Evolutionary conservation across 2,329 filamentous ascomycete species (phyloP), one percentile per base, ranked within the genome.

Genomic region (Nemania abortiva): DNA sequence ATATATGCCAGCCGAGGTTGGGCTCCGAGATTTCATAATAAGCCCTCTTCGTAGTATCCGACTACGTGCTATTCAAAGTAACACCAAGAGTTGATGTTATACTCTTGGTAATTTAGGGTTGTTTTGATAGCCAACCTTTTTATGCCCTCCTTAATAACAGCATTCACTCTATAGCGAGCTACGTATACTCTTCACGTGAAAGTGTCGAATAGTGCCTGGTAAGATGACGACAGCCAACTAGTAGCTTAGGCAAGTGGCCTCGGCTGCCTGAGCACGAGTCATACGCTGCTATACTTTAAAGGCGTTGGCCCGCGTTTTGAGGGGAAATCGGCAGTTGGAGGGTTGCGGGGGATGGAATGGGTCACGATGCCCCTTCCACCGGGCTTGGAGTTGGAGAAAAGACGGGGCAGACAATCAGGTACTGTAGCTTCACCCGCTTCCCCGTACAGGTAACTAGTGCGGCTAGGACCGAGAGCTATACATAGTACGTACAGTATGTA

Each of bases 321-420:
- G 54, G 15, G 39, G 42, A 7, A 29, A 18, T n/a, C 27, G 62
- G 47, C 29, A 60, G 49, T 59, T 62, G 52, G 52, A 50, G 63
- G 50, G 53, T 59, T 63, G 61, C 53, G 57, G 66, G 69, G 65
- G 57, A 27, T 24, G 18, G 4, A 49, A 65, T 10, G 39, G 64
- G 49, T 69, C 63, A 63, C 27, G 66, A 69, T 49, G 42, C 42
- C 52, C 49, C 56, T 57, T 29, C 29, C 29, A 27, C 24, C 61
- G 13, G 22, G 29, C 42, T 54, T 60, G 39, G 66, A 45, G 59
- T 70, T 69, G 69, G 66, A 39, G 62, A 70, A 63, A 68, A 63
- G 57, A 68, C 57, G 63, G 65, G 69, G 65, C 42, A 47, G 42
- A 18, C 42, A 47, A 47, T 45, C n/a, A 47, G n/a, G 42, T 20